Base-by-base conservation (phyloP, 352 stramenopile species). In the Phytopythium delawarense region DNA sequence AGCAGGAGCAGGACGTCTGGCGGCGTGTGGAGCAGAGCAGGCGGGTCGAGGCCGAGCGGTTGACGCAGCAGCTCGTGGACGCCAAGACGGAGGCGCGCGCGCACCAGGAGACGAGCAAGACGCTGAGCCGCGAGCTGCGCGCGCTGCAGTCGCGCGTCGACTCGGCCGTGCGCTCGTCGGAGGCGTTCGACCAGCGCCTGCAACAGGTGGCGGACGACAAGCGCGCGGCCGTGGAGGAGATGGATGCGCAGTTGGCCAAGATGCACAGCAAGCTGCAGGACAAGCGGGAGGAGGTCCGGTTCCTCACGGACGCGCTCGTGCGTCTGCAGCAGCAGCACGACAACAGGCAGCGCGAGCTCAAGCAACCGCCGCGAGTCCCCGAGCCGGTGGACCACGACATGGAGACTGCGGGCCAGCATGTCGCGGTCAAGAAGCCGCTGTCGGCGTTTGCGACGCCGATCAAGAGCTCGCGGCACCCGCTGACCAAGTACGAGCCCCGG, bases 1-100 rank as follows among this genome's bases (percentile, higher is more conserved):
- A 74, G 52, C 78, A 87, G 57, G 77, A 88, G 58, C 69, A 84
- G 54, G 67, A 72, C 54, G 78, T 85, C 50, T 84, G 72, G 72
- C 63, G 61, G 21, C 39, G 67, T 8, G 69, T 74, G 42, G 64
- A 77, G 16, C 52, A 57, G 11, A 56, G 66, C 0, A 63, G 64
- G 16, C 53, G 64, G 34, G 34, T 57, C 5, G 78, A 90, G 45
- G 20, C 66, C 18, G 70, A 85, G 55, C 61, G 66, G 25, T 48
- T 77, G 23, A 69, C 59, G 3, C 51, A 66, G 23, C 69, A 80
- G 57, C 25, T 84, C 0, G 63, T 62, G 13, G 50, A 79, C 11
- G 72, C 72, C 23, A 67, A 78, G 2, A 60, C 67, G 4, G 67
- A 81, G 25, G 62, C 67, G 1, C 54, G 62, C 21, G 56, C 75